Conservation (phyloP, 2,329 filamentous ascomycete species). For the Diaporthe helianthi region DNA sequence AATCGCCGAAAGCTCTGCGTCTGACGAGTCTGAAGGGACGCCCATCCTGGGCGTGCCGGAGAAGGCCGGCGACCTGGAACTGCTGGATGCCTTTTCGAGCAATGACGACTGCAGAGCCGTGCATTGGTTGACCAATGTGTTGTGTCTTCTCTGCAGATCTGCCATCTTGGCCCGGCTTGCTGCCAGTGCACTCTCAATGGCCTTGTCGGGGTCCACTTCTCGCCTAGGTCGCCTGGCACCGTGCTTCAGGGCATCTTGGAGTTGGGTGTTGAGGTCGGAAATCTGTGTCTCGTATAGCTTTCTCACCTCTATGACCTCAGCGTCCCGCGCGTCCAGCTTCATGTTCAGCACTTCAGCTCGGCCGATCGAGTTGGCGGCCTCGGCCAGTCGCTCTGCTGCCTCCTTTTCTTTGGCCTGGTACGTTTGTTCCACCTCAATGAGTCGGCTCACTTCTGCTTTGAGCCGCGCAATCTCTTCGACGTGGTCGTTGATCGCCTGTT, state of each 20-base stretch:
- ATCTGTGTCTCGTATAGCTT: constrained; percentile 58
- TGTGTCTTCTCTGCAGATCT: constrained; percentile 61
- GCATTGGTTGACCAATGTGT: constrained; percentile 58
- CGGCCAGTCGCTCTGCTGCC: constrained; percentile 62
- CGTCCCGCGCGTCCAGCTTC: constrained; percentile 60
- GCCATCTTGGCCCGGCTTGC: constrained; percentile 61
- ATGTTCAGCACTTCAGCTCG: constrained; percentile 65
- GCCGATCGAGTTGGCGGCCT: constrained; percentile 64
- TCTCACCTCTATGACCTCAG: constrained; percentile 53
- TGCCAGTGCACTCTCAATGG: constrained; percentile 54
- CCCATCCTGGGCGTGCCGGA: constrained; percentile 29
- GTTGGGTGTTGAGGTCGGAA: constrained; percentile 52
- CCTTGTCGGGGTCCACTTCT: constrained; percentile 43
- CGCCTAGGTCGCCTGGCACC: constrained; percentile 31
- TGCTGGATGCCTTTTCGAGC: constrained; percentile 53
- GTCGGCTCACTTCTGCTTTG: constrained; percentile 62
- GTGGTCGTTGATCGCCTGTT: constrained; percentile 68
- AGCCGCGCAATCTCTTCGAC: constrained; percentile 67
- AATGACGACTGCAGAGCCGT: constrained; percentile 58
- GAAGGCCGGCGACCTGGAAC: constrained; percentile 30
- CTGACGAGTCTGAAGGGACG: constrained; percentile 39
- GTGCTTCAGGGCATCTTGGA: constrained; percentile 48
- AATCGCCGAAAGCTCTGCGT: constrained; percentile 47
- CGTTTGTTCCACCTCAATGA: constrained; percentile 67
- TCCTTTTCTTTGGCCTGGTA: constrained; percentile 70